A percentile compares a stretch with the other conserved stretches of the same genome.
Conservation (phyloP, 352 stramenopile species). For the Phytophthora macrochlamydospora region DNA sequence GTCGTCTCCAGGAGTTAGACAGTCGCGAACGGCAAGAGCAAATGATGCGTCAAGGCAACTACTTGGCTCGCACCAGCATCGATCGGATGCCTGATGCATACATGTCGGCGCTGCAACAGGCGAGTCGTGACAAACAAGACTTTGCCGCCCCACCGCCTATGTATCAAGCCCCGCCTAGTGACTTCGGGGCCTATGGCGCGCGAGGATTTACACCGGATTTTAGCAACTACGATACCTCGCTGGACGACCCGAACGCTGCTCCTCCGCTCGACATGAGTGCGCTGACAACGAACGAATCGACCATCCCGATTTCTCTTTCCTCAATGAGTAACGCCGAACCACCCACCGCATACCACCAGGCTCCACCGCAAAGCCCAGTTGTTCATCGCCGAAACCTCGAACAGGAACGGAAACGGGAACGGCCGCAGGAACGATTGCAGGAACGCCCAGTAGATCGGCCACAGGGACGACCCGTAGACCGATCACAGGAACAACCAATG, state of each 20-base stretch:
- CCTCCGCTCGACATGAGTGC: constrained; percentile 43
- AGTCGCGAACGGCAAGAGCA: constrained; percentile 36
- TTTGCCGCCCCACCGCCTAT: constrained; percentile 32
- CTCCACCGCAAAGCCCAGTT: background rate
- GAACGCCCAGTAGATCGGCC: too few species aligned
- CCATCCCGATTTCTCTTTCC: constrained; percentile 27
- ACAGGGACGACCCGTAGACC: too few species aligned
- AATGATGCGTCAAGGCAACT: constrained; percentile 31
- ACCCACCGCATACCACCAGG: constrained; percentile 7
- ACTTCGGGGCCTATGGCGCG: constrained; percentile 28
- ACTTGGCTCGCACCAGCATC: constrained; percentile 26
- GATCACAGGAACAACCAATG: too few species aligned
- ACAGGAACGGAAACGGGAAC: constrained; percentile 9
- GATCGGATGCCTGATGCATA: constrained; percentile 39
- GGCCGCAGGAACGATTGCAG: constrained; percentile 4
- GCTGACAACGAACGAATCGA: constrained; percentile 27
- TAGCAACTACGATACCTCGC: constrained; percentile 23
- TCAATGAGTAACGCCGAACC: constrained; percentile 12
- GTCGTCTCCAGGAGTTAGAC: constrained; percentile 37
- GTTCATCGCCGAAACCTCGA: background rate
- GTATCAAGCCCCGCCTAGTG: constrained; percentile 28
- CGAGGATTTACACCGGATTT: constrained; percentile 24
- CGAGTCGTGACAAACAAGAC: constrained; percentile 34
- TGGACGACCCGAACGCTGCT: constrained; percentile 14
- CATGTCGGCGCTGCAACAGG: constrained; percentile 40